Evolutionary conservation across 2,329 filamentous ascomycete genomes (phyloP).

Genomic region (Sphaceloma murrayae): DNA sequence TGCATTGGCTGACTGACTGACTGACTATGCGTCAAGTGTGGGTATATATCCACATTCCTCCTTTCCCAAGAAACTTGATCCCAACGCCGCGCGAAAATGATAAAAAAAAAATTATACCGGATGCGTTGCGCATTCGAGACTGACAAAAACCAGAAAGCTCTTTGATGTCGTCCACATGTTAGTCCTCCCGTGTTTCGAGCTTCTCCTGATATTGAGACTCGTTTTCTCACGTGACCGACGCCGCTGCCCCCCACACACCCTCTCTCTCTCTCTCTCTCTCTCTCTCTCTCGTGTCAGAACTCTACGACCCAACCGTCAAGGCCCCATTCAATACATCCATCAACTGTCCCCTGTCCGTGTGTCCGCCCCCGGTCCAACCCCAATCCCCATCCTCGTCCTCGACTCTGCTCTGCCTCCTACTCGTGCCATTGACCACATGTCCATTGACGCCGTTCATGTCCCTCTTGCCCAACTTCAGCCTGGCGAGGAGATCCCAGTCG

Average conservation of each 20-base stretch:
- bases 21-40: too few species aligned
- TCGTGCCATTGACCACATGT: background rate
- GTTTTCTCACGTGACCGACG: too few species aligned
- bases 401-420: slow-evolving; percentile 1
- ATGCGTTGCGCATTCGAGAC: too few species aligned
- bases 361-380: slow-evolving; percentile 6
- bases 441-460: slow-evolving; percentile 13
- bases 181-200: too few species aligned
- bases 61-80: too few species aligned
- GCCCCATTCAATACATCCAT: slow-evolving; percentile 15
- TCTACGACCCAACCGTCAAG: slow-evolving; percentile 9
- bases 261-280: background rate
- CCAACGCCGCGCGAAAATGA: too few species aligned
- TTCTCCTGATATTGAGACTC: too few species aligned
- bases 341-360: background rate
- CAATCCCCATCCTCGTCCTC: slow-evolving; percentile 14
- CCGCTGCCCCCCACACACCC: background rate
- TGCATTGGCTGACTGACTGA: too few species aligned
- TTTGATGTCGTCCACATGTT: too few species aligned
- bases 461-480: slow-evolving; percentile 6
- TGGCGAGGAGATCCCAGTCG: background rate
- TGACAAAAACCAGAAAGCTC: too few species aligned
- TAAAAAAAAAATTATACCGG: too few species aligned
- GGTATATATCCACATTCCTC: too few species aligned
- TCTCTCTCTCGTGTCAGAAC: background rate